These are phyloP conservation scores for Tulasnella calospora DNA, from an alignment of 768 basidiomycete species.

Conservation along the genomic window DNA sequence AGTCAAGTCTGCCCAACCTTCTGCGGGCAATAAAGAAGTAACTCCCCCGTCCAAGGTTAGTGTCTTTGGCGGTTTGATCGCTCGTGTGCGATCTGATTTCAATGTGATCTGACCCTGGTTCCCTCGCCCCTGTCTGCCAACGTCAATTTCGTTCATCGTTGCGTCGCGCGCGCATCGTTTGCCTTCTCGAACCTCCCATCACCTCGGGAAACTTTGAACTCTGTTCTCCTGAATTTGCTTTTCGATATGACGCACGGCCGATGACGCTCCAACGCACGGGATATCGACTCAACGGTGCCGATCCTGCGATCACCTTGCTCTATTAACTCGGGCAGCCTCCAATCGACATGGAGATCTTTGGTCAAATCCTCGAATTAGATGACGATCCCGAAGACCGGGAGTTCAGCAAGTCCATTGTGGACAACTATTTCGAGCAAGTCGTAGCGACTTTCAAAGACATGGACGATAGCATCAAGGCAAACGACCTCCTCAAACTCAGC, in stretches of 20 bases:
- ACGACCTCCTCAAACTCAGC: slow-evolving; percentile 64
- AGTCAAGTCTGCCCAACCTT: not conserved
- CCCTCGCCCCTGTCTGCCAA: not conserved
- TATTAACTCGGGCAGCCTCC: not conserved
- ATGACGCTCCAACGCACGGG: not conserved
- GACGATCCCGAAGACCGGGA: slow-evolving; percentile 64
- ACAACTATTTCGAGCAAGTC: slow-evolving; percentile 78
- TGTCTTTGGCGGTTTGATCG: not conserved
- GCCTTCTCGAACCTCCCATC: not conserved
- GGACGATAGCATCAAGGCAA: slow-evolving; percentile 55
- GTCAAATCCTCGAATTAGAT: slow-evolving; percentile 87
- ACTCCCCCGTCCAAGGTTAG: not conserved
- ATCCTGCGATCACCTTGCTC: not conserved
- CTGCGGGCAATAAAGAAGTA: not conserved
- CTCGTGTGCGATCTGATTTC: not conserved
- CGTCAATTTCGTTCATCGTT: not conserved
- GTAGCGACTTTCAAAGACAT: slow-evolving; percentile 69
- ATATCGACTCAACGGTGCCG: not conserved
- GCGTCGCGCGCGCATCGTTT: not conserved
- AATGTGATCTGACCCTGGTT: slow-evolving; percentile 3
- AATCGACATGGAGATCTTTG: slow-evolving; percentile 76
- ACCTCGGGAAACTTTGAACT: not conserved
- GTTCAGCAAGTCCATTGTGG: slow-evolving; percentile 75
- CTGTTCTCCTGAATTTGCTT: not conserved
- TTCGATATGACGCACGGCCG: not conserved